Percentiles rank a stretch among this genome's conserved stretches.
Conservation (phyloP, 2,329 filamentous ascomycete genomes). For the Penicillium decumbens region DNA sequence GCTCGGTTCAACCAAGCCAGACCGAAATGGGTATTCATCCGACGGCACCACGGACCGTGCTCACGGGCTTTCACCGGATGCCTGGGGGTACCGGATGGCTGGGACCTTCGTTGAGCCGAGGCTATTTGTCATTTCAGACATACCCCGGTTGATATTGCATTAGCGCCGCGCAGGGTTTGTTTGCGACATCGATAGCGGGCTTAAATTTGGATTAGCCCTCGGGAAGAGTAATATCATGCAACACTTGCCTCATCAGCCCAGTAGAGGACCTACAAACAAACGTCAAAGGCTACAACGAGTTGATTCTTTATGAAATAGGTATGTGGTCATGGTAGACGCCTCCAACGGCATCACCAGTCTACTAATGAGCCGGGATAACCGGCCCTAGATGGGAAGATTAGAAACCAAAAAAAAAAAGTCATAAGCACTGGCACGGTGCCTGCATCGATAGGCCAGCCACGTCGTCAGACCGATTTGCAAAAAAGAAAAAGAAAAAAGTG, state of each 20-base stretch:
- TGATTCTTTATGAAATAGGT: background rate
- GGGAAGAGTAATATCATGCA: too few relatives aligned
- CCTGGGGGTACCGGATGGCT: background rate
- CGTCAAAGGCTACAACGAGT: background rate
- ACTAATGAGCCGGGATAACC: background rate
- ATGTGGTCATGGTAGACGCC: background rate
- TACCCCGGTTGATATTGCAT: background rate
- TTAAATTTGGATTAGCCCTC: background rate
- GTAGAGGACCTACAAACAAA: background rate
- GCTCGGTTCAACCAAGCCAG: background rate
- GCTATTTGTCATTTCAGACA: background rate
- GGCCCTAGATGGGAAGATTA: background rate
- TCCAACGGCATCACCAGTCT: background rate
- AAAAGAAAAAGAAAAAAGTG: background rate
- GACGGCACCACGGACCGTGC: background rate
- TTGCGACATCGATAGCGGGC: background rate
- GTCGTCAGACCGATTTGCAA: conserved; percentile 13
- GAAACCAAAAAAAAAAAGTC: background rate
- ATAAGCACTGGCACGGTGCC: conserved; percentile 12
- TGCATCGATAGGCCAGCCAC: conserved; percentile 19
- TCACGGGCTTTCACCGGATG: background rate
- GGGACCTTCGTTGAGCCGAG: too few relatives aligned
- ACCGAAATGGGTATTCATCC: background rate
- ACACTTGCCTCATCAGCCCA: background rate
- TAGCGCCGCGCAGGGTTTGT: background rate